Percentiles rank a stretch among this genome's conserved stretches.
phyloP scores from a whole-genome alignment of 2,329 filamentous ascomycete genomes.

The Torrubiella hemipterigena region DNA sequence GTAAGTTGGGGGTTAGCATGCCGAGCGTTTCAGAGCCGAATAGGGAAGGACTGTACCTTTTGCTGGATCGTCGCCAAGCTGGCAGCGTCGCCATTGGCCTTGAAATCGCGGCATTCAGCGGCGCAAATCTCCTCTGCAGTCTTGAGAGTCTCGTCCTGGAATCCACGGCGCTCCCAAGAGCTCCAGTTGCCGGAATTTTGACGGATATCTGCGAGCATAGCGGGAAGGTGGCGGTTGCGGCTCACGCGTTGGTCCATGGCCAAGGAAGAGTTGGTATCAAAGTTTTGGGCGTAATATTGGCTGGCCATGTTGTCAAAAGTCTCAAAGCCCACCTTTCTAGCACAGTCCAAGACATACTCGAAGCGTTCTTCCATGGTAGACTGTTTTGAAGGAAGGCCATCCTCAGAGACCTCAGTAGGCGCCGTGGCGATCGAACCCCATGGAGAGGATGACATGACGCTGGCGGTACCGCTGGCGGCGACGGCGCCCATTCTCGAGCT shows the following conservation, averaged over 20 bases:
- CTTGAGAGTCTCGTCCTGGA: conserved; percentile 15
- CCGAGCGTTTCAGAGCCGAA: conserved; percentile 3
- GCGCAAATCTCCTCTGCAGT: conserved; percentile 10
- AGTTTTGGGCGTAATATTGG: conserved; percentile 8
- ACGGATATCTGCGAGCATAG: conserved; percentile 6
- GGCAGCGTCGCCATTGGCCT: conserved; percentile 1
- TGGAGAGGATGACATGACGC: conserved; percentile 2
- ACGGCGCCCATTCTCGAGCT: conserved; percentile 6
- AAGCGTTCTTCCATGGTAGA: conserved; percentile 7
- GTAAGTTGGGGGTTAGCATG: conserved; percentile 3
- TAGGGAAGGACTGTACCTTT: conserved; percentile 2
- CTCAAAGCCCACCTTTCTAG: conserved; percentile 6
- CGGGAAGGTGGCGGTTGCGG: conserved; percentile 8
- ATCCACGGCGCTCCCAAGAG: conserved; percentile 13
- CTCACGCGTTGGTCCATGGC: conserved; percentile 9
- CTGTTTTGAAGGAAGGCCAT: conserved; percentile 1
- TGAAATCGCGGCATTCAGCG: conserved; percentile 5
- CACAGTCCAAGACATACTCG: conserved; percentile 8
- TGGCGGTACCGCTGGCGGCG: conserved; percentile 1
- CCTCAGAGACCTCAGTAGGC: conserved; percentile 5
- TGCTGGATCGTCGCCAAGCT: conserved; percentile 6
- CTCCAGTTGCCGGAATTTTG: conserved; percentile 10
- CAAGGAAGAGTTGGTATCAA: conserved; percentile 7
- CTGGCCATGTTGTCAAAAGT: conserved; percentile 8
- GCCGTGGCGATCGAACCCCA: conserved; percentile 5